Evolutionary conservation across 148 eudicot species (phyloP).

Genomic region (Cornus kousa): DNA sequence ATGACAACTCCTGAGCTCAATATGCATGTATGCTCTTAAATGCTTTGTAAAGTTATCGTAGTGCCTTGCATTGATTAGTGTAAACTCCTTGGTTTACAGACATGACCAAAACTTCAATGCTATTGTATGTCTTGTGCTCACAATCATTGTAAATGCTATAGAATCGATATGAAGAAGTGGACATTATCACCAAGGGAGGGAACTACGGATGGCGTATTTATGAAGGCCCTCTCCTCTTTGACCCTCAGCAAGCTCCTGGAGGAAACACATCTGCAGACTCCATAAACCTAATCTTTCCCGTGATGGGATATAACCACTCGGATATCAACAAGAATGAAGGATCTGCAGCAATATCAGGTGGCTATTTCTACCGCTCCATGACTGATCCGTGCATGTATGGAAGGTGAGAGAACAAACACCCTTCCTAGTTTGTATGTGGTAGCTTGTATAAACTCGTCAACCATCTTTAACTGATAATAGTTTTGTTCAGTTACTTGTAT

Average conservation of each 20-base stretch:
- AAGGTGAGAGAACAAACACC: constrained; percentile 43
- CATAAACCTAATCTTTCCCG: constrained; percentile 59
- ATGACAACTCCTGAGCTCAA: neutral
- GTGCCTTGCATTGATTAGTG: neutral
- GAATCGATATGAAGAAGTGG: constrained; percentile 90
- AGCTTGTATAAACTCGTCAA: neutral
- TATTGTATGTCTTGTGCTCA: neutral
- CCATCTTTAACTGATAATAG: neutral
- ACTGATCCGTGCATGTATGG: constrained; percentile 88
- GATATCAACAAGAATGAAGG: constrained; percentile 66
- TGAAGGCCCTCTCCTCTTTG: constrained; percentile 61
- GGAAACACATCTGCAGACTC: constrained; percentile 33
- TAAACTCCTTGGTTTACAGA: neutral
- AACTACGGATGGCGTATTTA: constrained; percentile 84
- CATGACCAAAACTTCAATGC: neutral
- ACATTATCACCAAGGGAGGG: constrained; percentile 83
- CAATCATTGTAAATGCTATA: constrained; percentile 15
- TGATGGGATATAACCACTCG: constrained; percentile 69
- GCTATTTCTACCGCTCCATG: constrained; percentile 71
- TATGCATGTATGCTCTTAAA: neutral
- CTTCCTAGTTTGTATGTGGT: neutral
- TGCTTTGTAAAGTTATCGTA: neutral
- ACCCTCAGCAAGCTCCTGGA: constrained; percentile 24
- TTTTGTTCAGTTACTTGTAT: constrained; percentile 62
- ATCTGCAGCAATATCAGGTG: constrained; percentile 93